phyloP scores from a whole-genome alignment of 1,139 yeast species.

The Sugiyamaella xylanicola region DNA sequence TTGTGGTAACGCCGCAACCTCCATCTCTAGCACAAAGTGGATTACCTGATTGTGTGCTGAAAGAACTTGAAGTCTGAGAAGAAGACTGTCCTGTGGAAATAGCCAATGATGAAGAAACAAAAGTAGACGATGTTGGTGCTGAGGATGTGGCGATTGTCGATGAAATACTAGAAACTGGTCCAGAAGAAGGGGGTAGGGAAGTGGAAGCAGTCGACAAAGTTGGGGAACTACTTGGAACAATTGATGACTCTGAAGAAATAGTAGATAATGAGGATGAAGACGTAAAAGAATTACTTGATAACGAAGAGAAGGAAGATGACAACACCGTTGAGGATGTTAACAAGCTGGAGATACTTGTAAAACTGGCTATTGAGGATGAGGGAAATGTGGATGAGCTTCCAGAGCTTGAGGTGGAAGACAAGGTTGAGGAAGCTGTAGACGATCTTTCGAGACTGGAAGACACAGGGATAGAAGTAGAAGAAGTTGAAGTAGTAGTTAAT shows the following conservation, averaged over 20 bases:
- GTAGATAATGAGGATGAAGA: too few relatives aligned
- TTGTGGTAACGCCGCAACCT: background rate
- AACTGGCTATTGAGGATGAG: conserved; percentile 2
- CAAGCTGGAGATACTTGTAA: background rate
- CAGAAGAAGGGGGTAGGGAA: too few relatives aligned
- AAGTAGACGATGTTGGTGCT: too few relatives aligned
- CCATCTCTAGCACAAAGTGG: conserved; percentile 8
- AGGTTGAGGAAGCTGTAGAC: background rate
- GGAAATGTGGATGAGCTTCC: background rate
- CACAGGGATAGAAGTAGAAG: background rate
- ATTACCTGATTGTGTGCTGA: background rate
- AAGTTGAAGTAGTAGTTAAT: background rate
- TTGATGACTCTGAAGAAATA: too few relatives aligned
- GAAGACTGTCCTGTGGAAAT: background rate
- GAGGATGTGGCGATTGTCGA: background rate
- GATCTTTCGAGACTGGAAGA: background rate
- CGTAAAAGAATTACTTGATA: too few relatives aligned
- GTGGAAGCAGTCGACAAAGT: too few relatives aligned
- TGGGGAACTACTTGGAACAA: too few relatives aligned
- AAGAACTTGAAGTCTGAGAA: background rate
- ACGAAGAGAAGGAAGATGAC: too few relatives aligned
- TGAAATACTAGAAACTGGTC: too few relatives aligned
- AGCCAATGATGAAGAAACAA: background rate
- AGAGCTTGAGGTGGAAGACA: background rate
- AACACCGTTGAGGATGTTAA: background rate